phyloP scores from a whole-genome alignment of 1,139 yeast species.

The Geotrichum restrictum region DNA sequence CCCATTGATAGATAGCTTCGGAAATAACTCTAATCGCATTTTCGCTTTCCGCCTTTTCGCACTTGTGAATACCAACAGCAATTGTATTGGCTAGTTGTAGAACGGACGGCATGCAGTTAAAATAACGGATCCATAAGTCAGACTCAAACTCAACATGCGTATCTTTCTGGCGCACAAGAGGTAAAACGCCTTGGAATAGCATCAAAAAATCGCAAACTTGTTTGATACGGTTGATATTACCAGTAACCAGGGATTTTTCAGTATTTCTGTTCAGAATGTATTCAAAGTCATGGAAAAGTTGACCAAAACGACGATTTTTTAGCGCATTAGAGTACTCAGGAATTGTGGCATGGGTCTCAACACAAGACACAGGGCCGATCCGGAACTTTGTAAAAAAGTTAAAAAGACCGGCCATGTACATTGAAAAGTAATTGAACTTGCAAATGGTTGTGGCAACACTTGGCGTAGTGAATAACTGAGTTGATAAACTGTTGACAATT shows the following conservation, averaged over 20 bases:
- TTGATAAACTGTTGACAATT: constrained; percentile 68
- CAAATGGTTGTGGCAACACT: constrained; percentile 68
- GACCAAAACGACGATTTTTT: constrained; percentile 79
- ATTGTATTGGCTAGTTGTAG: constrained; percentile 39
- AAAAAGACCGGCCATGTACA: constrained; percentile 63
- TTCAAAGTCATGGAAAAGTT: constrained; percentile 78
- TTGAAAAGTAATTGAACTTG: constrained; percentile 63
- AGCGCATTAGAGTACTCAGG: constrained; percentile 43
- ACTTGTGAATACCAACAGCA: constrained; percentile 36
- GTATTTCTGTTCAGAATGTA: constrained; percentile 70
- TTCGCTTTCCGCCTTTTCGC: constrained; percentile 24
- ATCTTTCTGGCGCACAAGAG: constrained; percentile 67
- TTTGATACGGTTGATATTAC: constrained; percentile 36
- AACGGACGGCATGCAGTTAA: constrained; percentile 59
- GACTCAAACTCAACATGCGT: constrained; percentile 89
- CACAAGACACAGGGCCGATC: constrained; percentile 48
- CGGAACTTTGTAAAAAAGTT: constrained; percentile 59
- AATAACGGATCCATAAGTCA: constrained; percentile 77
- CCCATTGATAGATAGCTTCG: constrained; percentile 33
- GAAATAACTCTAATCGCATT: constrained; percentile 31
- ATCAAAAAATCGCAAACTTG: constrained; percentile 61
- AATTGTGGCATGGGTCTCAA: constrained; percentile 39
- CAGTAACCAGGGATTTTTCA: constrained; percentile 43
- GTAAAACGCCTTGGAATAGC: constrained; percentile 78
- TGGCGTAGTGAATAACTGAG: constrained; percentile 85